Evolutionary conservation across 257 asterid genomes (phyloP), one percentile per base, ranked within the genome.

Genomic region (Scutellaria barbata): DNA sequence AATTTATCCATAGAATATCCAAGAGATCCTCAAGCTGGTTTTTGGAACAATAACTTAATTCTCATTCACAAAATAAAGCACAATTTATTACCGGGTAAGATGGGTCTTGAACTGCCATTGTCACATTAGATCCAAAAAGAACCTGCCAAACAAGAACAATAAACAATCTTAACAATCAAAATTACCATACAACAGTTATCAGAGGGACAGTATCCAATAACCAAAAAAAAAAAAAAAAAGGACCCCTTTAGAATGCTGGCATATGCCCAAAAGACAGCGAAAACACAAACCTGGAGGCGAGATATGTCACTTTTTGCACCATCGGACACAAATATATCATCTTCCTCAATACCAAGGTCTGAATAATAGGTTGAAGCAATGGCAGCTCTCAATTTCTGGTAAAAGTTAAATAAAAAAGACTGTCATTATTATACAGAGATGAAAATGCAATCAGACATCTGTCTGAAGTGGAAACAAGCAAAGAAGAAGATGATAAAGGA

Each of bases 301-400:
- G 98, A 95, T 82, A 95, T 92, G 80, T 95, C 99, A 80, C 99
- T 92, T 78, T 95, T 95, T 46, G 99, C 99, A 47, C 99, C 99
- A 85, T 95, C 97, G 14, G 99, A 95, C 45, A 92, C 98, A 66
- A 95, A 95, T 70, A 95, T 87, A 84, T 95, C 99, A 74, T 85
- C 89, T 81, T 81, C 95, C 69, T 87, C 96, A 51, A 92, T 80
- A 72, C 96, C 99, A 77, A 89, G 92, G 81, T 85, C 82, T n/a
- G 85, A 82, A 74, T 95, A 92, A 80, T 84, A 88, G 42, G 90
- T 85, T 71, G 92, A 79, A 76, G 98, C 97, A 85, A 95, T 88
- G 81, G 96, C 86, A 71, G 95, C 94, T 79, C 97, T 84, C 83
- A 95, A 59, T 83, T 80, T 80, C 99, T 95, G 91, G 39, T 47